Evolutionary conservation across 139 green algal species (phyloP), one percentile per base, ranked within the genome.

Genomic region (Chlorella sp.): DNA sequence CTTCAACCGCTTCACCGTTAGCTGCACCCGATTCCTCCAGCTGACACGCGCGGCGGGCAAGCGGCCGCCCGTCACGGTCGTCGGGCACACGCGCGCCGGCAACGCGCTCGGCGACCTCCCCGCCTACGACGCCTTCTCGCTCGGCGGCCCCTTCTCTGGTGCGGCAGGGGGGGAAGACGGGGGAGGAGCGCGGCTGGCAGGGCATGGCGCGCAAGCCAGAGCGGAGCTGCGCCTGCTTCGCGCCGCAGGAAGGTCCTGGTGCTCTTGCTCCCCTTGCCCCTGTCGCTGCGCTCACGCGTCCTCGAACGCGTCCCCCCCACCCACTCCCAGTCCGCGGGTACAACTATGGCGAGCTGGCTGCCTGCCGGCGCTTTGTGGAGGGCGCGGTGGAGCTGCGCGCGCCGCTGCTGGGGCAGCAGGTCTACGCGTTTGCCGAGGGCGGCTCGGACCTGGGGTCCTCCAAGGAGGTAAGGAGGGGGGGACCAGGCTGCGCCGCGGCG

Each of bases 101-200:
- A 91, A 87, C 76, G 80, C 83, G 59, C 61, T 99, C 8, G 95
- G 96, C 21, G 93, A 98, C 82, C 84, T 98, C 60, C 87, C 93
- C 8, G 79, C 87, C 17, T 99, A 99, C 77, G 96, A 99, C 67
- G 88, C 90, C 48, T 98, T 97, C 81, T 82, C 92, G 19, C 88
- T 99, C 25, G 96, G 96, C 14, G 96, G 96, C 9, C 96, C 96
- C 29, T 93, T 97, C 87, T 94, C 84, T 23, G 92, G 72, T 78
- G 72, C 33, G 70, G 7, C 17, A 8, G 5, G 45, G 53, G 51
- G 51, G 51, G 51, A n/a, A 5, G 21, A 17, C 46, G 14, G 46
- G 14, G 46, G 46, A 14, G 14, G 46, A 17, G 46, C 17, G 14
- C 14, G 46, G 46, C 46, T 55, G 46, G 46, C 46, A 55, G 46